Evolutionary conservation across 2,329 filamentous ascomycete genomes (phyloP).

Genomic region (Ophiostoma perfectum): DNA sequence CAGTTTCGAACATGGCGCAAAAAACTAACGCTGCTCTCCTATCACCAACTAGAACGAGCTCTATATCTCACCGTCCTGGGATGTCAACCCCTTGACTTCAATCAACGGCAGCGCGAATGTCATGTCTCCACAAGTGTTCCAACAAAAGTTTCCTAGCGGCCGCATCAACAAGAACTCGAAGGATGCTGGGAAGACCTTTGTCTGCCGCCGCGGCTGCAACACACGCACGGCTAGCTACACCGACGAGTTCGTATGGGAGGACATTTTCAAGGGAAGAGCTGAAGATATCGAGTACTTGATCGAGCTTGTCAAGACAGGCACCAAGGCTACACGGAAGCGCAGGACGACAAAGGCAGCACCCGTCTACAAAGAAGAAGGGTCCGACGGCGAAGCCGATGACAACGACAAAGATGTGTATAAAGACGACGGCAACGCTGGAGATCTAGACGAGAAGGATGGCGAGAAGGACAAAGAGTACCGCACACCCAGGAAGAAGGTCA

Average conservation of each 20-base stretch:
- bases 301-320: constrained; percentile 62
- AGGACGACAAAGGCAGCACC: constrained; percentile 30
- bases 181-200: constrained; percentile 78
- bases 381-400: not conserved
- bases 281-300: constrained; percentile 62
- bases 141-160: constrained; percentile 64
- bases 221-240: constrained; percentile 86
- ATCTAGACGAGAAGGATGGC: constrained; percentile 25
- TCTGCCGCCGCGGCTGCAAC: constrained; percentile 86
- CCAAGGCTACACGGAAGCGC: constrained; percentile 62
- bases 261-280: constrained; percentile 63
- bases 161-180: constrained; percentile 66
- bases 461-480: constrained; percentile 33
- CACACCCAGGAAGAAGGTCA: constrained; percentile 34
- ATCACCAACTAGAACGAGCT: constrained; percentile 64
- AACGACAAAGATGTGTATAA: constrained; percentile 5
- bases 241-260: constrained; percentile 86
- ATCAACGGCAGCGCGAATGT: constrained; percentile 86
- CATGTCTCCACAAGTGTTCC: constrained; percentile 66
- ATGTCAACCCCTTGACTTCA: constrained; percentile 77
- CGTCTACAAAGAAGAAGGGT: constrained; percentile 18
- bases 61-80: constrained; percentile 83
- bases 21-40: too few species aligned
- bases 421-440: constrained; percentile 26
- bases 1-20: too few species aligned